Conservation (phyloP, 148 eudicot species). For the Spergularia marina region DNA sequence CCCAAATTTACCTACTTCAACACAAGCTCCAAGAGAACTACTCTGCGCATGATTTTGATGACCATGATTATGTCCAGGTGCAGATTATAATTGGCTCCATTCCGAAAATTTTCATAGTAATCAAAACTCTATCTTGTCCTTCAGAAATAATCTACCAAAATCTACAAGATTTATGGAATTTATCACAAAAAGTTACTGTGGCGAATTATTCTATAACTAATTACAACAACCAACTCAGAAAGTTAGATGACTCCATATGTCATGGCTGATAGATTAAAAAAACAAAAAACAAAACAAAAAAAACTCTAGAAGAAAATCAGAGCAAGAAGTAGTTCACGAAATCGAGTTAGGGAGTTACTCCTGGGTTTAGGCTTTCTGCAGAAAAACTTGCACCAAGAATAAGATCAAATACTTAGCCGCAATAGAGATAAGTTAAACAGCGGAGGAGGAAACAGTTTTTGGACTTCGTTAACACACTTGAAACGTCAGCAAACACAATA, state of each 20-base stretch:
- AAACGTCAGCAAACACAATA: no score
- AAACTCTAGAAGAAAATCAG: not conserved
- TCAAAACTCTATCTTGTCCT: not conserved
- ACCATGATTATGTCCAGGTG: constrained; percentile 31
- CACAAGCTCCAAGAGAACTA: constrained; percentile 54
- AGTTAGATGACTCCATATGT: no score
- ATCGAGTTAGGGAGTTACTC: not conserved
- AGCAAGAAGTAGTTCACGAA: not conserved
- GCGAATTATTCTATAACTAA: not conserved
- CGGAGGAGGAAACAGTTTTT: no score
- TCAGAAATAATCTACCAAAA: not conserved
- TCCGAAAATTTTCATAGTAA: not conserved
- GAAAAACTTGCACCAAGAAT: not conserved
- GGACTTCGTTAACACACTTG: no score
- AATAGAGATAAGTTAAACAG: not conserved
- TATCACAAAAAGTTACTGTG: not conserved
- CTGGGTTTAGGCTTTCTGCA: not conserved
- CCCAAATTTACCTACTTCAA: constrained; percentile 70
- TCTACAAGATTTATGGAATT: no score
- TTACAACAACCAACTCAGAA: not conserved
- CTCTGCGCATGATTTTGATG: constrained; percentile 39
- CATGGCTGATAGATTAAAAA: no score
- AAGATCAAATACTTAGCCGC: not conserved
- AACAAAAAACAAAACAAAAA: not conserved
- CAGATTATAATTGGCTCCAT: constrained; percentile 25